phyloP scores from a whole-genome alignment of 2,329 filamentous ascomycete genomes.

The Talaromyces sp. region DNA sequence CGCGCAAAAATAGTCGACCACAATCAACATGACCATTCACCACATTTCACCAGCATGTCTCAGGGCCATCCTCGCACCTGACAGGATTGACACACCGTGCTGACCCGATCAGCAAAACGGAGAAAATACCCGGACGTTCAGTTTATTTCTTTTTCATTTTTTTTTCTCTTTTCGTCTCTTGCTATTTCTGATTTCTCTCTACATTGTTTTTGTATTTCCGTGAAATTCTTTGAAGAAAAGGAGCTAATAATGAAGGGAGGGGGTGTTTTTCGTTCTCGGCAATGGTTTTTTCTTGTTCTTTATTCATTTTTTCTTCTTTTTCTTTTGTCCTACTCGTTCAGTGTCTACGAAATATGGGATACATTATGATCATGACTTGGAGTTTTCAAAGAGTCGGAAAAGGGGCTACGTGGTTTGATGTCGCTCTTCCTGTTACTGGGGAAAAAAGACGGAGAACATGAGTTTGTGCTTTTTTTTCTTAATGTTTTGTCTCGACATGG shows the following conservation, averaged over 20 bases:
- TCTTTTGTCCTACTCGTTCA: neutral
- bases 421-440: neutral
- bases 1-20: neutral
- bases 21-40: neutral
- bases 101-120: neutral
- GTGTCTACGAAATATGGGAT: neutral
- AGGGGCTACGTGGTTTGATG: neutral
- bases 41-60: neutral
- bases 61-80: neutral
- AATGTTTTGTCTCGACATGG: neutral
- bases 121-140: neutral
- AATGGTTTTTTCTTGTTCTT: neutral
- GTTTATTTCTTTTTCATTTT: neutral
- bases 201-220: neutral
- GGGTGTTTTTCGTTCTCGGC: neutral
- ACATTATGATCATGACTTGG: neutral
- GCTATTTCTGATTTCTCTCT: neutral
- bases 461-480: neutral
- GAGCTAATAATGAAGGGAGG: neutral
- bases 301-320: too few relatives aligned
- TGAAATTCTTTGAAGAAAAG: neutral
- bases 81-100: neutral
- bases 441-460: neutral
- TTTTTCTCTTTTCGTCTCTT: too few relatives aligned
- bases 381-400: neutral